These are phyloP conservation scores for Amanita thiersii DNA, from an alignment of 768 basidiomycete genomes.

Conservation along the genomic window DNA sequence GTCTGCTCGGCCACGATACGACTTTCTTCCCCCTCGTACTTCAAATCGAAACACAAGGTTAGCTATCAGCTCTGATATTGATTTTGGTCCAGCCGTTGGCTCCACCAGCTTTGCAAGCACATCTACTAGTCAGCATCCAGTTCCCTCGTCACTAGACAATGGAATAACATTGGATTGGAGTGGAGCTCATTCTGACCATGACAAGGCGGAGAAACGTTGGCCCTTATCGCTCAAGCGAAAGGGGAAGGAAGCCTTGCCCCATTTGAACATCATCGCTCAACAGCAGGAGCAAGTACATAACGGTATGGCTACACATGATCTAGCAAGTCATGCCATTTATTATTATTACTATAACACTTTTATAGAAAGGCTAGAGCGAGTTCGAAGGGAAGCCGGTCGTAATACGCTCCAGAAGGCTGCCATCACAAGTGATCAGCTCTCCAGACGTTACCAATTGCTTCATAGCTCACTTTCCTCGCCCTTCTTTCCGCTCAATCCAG, in stretches of 20 bases:
- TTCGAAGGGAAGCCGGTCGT: constrained; percentile 40
- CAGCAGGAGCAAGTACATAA: constrained; percentile 52
- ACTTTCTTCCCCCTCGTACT: not conserved
- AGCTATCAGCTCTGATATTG: constrained; percentile 11
- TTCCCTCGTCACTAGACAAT: constrained; percentile 61
- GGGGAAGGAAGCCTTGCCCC: constrained; percentile 39
- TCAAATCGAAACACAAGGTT: constrained; percentile 9
- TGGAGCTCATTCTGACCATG: constrained; percentile 45
- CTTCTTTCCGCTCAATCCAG: constrained; percentile 31
- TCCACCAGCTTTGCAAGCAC: constrained; percentile 49
- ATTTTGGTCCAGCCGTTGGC: constrained; percentile 13
- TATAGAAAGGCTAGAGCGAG: constrained; percentile 44
- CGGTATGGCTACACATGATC: constrained; percentile 29
- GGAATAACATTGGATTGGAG: constrained; percentile 72
- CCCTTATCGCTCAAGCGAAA: constrained; percentile 51
- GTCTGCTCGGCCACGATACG: not conserved
- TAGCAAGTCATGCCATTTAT: not conserved
- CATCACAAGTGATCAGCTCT: constrained; percentile 58
- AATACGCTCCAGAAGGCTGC: constrained; percentile 56
- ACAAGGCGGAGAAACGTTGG: constrained; percentile 56
- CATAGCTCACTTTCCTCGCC: constrained; percentile 27
- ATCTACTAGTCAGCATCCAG: constrained; percentile 40
- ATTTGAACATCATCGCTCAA: constrained; percentile 39
- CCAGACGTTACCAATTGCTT: constrained; percentile 54
- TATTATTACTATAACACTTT: constrained; percentile 3